phyloP scores from a whole-genome alignment of 352 stramenopile species.

The Phytopythium ostracodes region DNA sequence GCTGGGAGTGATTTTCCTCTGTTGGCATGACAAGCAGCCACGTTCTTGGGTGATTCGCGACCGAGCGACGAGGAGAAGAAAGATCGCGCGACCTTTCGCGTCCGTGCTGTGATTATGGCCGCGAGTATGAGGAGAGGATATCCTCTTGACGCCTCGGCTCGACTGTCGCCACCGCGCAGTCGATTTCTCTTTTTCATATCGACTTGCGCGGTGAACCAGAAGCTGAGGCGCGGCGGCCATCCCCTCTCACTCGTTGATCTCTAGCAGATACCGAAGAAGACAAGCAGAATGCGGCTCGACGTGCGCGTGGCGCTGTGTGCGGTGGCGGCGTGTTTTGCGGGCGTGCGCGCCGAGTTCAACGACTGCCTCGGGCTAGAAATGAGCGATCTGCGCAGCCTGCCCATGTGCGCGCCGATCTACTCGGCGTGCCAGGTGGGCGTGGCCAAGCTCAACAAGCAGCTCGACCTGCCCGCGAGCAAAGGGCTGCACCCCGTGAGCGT shows the following conservation, averaged over 20 bases:
- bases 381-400: constrained; percentile 21
- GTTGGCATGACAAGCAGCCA: background rate
- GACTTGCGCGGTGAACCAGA: background rate
- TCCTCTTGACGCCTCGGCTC: background rate
- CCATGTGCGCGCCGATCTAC: constrained; percentile 37
- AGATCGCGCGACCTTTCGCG: constrained; percentile 4
- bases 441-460: constrained; percentile 48
- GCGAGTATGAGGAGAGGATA: background rate
- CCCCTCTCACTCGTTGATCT: too few relatives aligned
- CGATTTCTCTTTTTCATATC: background rate
- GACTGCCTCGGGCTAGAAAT: constrained; percentile 58
- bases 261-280: background rate
- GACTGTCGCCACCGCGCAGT: background rate
- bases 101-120: background rate
- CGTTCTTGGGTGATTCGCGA: background rate
- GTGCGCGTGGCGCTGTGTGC: constrained; percentile 1
- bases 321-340: constrained; percentile 2
- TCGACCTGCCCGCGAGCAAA: constrained; percentile 14
- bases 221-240: too few relatives aligned
- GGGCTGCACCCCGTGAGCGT: constrained; percentile 48
- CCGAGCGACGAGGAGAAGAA: background rate
- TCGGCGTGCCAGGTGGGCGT: constrained; percentile 40
- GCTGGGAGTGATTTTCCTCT: background rate
- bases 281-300: background rate
- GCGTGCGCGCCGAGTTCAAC: constrained; percentile 31